Percentiles rank a stretch among this genome's conserved stretches.
Conservation (phyloP, 108 stramenopile species). For the Fragilariopsis cylindrus region DNA sequence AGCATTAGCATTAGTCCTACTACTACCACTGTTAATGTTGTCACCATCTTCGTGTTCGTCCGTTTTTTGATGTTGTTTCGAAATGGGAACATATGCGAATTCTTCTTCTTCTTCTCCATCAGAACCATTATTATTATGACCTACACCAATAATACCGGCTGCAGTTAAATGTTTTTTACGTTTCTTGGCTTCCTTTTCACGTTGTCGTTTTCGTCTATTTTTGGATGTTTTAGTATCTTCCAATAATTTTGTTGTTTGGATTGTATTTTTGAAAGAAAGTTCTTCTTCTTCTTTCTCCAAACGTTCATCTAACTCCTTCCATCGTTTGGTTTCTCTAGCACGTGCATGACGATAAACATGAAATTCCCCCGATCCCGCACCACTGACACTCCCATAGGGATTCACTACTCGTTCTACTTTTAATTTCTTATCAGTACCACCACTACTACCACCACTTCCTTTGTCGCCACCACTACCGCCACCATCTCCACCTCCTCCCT, state of each 20-base stretch:
- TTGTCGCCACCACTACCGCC: background rate
- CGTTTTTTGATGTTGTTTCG: constrained; percentile 10
- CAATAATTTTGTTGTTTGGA: constrained; percentile 2
- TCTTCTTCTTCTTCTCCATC: constrained; percentile 37
- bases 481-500: constrained; percentile 29
- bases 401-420: constrained; percentile 85
- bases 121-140: background rate
- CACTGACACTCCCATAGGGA: constrained; percentile 87
- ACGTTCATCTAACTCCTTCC: constrained; percentile 60
- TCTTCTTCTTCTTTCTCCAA: constrained; percentile 43
- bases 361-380: constrained; percentile 89
- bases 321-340: constrained; percentile 74
- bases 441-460: background rate
- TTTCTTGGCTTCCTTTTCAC: constrained; percentile 83
- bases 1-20: constrained; percentile 28
- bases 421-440: background rate
- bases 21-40: background rate
- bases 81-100: constrained; percentile 43
- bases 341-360: constrained; percentile 91
- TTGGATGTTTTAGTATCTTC: constrained; percentile 64
- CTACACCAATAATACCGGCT: constrained; percentile 40
- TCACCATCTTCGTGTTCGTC: background rate
- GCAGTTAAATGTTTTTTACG: constrained; percentile 74
- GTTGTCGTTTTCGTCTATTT: constrained; percentile 70
- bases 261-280: constrained; percentile 20